Percentiles rank a stretch among this genome's conserved stretches.
Conservation (phyloP, 2,329 filamentous ascomycete genomes). For the Bisporella sp. region DNA sequence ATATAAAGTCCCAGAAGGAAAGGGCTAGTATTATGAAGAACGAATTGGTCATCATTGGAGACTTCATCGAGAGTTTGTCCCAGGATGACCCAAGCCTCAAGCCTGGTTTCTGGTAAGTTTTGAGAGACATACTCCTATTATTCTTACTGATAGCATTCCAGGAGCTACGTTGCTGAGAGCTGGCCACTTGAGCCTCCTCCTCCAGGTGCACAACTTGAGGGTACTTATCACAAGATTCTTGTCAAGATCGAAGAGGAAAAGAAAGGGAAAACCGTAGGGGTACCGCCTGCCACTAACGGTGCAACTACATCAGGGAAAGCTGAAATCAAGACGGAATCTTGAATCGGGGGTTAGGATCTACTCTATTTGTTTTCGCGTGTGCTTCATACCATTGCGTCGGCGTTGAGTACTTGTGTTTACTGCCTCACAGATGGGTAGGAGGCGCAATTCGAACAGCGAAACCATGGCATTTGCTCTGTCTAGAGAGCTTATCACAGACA, state of each 20-base stretch:
- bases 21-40: slow-evolving; percentile 54
- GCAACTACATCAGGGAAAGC: no score
- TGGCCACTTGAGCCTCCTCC: slow-evolving; percentile 25
- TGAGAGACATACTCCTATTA: neutral
- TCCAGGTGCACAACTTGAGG: slow-evolving; percentile 19
- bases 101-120: slow-evolving; percentile 25
- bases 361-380: no score
- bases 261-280: neutral
- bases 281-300: neutral
- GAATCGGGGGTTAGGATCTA: no score
- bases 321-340: no score
- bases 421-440: no score
- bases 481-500: no score
- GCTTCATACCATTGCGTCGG: no score
- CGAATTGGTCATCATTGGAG: slow-evolving; percentile 54
- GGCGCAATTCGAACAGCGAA: no score
- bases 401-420: no score
- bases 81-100: slow-evolving; percentile 20
- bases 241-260: slow-evolving; percentile 16
- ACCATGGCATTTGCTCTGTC: no score
- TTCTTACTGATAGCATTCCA: slow-evolving; percentile 15
- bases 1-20: slow-evolving; percentile 54
- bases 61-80: slow-evolving; percentile 44
- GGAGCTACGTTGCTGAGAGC: slow-evolving; percentile 26
- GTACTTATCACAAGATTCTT: slow-evolving; percentile 25